phyloP scores from a whole-genome alignment of 2,329 filamentous ascomycete genomes.

The Fusarium sambucinum region DNA sequence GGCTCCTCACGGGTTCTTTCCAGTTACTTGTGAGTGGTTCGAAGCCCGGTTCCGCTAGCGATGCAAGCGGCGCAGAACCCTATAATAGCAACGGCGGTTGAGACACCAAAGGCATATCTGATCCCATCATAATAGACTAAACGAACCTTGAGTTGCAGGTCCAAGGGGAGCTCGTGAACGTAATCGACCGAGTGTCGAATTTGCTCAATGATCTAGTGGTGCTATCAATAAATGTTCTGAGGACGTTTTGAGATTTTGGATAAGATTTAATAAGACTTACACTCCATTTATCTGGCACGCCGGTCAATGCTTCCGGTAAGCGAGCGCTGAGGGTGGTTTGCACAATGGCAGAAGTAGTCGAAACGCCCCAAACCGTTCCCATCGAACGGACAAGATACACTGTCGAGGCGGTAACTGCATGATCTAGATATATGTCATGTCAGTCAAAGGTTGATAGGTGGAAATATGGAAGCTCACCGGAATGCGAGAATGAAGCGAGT shows the following conservation, averaged over 20 bases:
- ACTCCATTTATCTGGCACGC: slow-evolving; percentile 68
- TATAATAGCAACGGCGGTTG: slow-evolving; percentile 63
- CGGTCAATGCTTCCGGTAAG: slow-evolving; percentile 65
- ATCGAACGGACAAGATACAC: slow-evolving; percentile 74
- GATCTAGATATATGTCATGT: slow-evolving; percentile 57
- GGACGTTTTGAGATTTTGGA: background rate
- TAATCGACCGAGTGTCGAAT: slow-evolving; percentile 71
- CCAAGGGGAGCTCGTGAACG: slow-evolving; percentile 65
- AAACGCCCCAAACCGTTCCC: slow-evolving; percentile 74
- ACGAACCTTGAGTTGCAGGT: slow-evolving; percentile 67
- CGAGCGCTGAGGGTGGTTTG: slow-evolving; percentile 70
- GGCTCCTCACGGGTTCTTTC: background rate
- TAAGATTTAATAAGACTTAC: slow-evolving; percentile 56
- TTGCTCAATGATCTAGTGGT: slow-evolving; percentile 67
- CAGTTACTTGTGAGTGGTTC: slow-evolving; percentile 44
- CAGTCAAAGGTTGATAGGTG: background rate
- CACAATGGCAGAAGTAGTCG: slow-evolving; percentile 70
- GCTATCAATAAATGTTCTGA: slow-evolving; percentile 30
- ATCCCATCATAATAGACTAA: slow-evolving; percentile 72
- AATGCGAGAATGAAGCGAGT: slow-evolving; percentile 71
- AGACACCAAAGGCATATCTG: slow-evolving; percentile 66
- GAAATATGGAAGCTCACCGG: slow-evolving; percentile 54
- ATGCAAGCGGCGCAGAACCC: slow-evolving; percentile 54
- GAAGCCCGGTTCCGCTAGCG: slow-evolving; percentile 49
- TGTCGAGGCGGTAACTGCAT: slow-evolving; percentile 71